A percentile compares a stretch with the other conserved stretches of the same genome.
These are phyloP conservation scores for Verbascum thapsus DNA, from an alignment of 257 asterid genomes.

Conservation along the genomic window DNA sequence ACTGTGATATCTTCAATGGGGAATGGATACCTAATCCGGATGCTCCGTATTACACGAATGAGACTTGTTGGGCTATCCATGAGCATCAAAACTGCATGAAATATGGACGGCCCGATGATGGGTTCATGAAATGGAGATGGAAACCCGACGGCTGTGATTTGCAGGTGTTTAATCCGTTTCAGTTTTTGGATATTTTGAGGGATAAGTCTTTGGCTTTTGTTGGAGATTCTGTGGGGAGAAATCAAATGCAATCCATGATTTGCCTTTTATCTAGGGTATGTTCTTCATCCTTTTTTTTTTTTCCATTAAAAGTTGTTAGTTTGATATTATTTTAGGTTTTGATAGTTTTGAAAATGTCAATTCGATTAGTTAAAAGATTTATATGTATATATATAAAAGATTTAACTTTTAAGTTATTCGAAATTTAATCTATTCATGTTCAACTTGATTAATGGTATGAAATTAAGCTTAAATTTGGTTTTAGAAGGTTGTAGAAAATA, in stretches of 20 bases:
- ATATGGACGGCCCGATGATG: constrained; percentile 46
- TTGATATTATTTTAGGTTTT: neutral
- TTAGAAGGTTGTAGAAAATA: no score
- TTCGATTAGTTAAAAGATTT: no score
- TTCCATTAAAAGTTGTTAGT: no score
- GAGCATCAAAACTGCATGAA: constrained; percentile 57
- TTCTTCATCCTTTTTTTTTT: neutral
- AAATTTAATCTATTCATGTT: no score
- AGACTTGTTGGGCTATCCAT: constrained; percentile 48
- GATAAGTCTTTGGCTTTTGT: constrained; percentile 67
- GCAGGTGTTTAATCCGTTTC: constrained; percentile 52
- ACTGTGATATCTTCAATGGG: constrained; percentile 51
- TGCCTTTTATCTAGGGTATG: constrained; percentile 71
- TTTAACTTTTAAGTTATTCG: no score
- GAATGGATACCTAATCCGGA: constrained; percentile 64
- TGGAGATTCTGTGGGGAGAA: constrained; percentile 76
- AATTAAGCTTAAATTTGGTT: no score
- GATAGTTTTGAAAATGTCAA: no score
- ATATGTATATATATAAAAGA: no score
- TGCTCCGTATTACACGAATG: constrained; percentile 64
- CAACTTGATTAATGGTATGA: no score
- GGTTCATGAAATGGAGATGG: constrained; percentile 47
- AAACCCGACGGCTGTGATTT: constrained; percentile 56
- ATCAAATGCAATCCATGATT: constrained; percentile 75
- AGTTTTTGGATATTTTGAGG: constrained; percentile 60